Evolutionary conservation across 208 protist species (phyloP), one percentile per base, ranked within the genome.

Genomic region (Acanthamoeba culbertsoni): DNA sequence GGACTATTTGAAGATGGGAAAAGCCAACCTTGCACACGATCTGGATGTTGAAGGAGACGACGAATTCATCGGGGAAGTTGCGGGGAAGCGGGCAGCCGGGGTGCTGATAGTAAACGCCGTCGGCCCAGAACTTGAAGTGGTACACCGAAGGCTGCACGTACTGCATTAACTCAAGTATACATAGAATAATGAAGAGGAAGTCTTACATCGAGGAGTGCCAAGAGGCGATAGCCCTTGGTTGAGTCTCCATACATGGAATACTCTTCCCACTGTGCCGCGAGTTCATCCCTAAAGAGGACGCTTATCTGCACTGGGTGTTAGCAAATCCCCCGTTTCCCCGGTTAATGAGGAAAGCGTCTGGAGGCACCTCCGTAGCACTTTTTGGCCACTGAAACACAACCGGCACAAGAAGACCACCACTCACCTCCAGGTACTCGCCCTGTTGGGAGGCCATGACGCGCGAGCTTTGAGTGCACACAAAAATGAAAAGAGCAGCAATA

Each of bases 11-110:
- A n/a, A n/a, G 12, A 23, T n/a, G 31, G 4, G 37, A 79, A 40
- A 31, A 79, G 20, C 1, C 4, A 26, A 57, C 73, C 73, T 84
- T 84, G 73, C 73, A 84, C 40, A 84, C 73, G 12, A 84, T 7
- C 43, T 84, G 73, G n/a, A 84, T 20, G 43, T 84, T 84, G 73
- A 84, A 84, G 31, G 73, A n/a, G n/a, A 84, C 43, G 73, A 84
- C 73, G 55, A 84, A 84, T 37, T 84, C 73, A 33, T 84, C 73
- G 40, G 73, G 73, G 45, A 84, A 84, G 73, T 84, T 84, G 4
- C 31, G n/a, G 23, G 73, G 73, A 55, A 84, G 37, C 18, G 73
- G 73, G 43, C 73, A 84, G 26, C 73, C 73, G 8, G 73, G 73
- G 20, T 84, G 73, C 73, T 84, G 73, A 26, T 84, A 84, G 45